Base-by-base conservation (phyloP, 2,329 filamentous ascomycete genomes). In the Apiospora arundinis region DNA sequence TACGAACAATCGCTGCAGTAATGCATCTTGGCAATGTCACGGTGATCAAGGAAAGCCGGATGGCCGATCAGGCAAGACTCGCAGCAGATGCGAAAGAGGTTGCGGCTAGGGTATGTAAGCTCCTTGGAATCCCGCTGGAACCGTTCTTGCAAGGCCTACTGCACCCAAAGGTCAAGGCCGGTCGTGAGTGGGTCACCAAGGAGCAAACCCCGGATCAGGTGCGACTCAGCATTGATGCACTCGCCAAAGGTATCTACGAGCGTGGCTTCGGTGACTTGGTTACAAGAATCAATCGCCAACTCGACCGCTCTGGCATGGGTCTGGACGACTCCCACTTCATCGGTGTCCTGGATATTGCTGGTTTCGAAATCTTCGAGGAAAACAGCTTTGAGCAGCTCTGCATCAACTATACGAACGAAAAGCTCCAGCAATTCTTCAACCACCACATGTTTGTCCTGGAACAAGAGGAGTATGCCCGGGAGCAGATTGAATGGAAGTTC, bases 351-450 rank as follows among this genome's bases (percentile, higher is more conserved):
- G 96, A 99, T 89, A 99, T 99, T 82, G 97, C 97, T 74, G 96
- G 96, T 73, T 99, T 99, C 82, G 96, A 99, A 80, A 99, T 99
- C 72, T 99, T 99, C 77, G 95, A 99, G 76, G 90, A 94, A 78
- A 99, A 99, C 85, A 98, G 95, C 85, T 99, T 99, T 78, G 96
- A 99, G 81, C 96, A 99, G 82, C 88, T 99, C 7, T 99, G 96
- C 85, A 99, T 99, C 88, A 99, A 99, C 83, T 99, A 99, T 83
- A 98, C 97, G 73, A 99, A 99, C 83, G 96, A 99, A 82, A 99
- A 98, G 82, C 90, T 99, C 8, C 96, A 99, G 79, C 96, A 99
- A 76, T 99, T 99, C 82, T 99, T 99, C 89, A 99, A 99, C 78
- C 96, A 99, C 80, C 97, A 99, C 85, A 99, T 99, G 96, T 99